Base-by-base conservation (phyloP, 257 asterid genomes). In the Gardenia jasminoides region DNA sequence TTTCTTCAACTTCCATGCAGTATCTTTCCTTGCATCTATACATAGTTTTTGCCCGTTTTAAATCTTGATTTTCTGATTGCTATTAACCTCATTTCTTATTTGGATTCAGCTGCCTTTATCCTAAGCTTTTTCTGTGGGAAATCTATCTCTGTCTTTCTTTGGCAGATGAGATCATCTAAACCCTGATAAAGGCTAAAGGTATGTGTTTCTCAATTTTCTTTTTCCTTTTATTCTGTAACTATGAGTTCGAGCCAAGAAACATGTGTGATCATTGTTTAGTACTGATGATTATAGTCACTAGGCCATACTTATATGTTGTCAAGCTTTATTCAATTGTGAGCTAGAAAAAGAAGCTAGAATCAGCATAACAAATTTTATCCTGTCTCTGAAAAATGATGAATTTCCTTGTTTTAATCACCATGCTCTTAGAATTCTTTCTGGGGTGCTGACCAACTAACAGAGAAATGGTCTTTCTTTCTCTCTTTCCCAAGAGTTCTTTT, bases 121-220 rank as follows among this genome's bases (percentile, higher is more conserved):
- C n/a, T 17, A 54, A 79, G 67, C 65, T 82, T 46, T 44, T 72
- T 72, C 8, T 56, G 58, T 61, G 31, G 61, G 22, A 16, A 47
- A 64, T 11, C 1, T 68, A n/a, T 33, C 70, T 30, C 56, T 72
- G 73, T 68, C 62, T 65, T 71, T 46, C 62, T 65, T 71, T 46
- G 79, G 78, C 87, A 31, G 88, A 80, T 82, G 87, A 77, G 58
- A 83, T 81, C 62, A 39, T 77, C 78, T 43, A 36, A 36, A 33
- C 69, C 75, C 84, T 48, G 75, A 79, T 47, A 76, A 78, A 85
- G 92, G 91, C 88, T 65, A 2, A 36, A 36, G 41, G 41, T 78
- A 88, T 79, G 46, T 67, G 11, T 75, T 58, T 69, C 20, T 61
- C 3, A 8, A 2, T 8, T 44, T 7, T 44, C 6, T 75, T 47